These are phyloP conservation scores for Bolboschoenus planiculmis DNA, from an alignment of 176 grass and related monocot species.

Conservation along the genomic window DNA sequence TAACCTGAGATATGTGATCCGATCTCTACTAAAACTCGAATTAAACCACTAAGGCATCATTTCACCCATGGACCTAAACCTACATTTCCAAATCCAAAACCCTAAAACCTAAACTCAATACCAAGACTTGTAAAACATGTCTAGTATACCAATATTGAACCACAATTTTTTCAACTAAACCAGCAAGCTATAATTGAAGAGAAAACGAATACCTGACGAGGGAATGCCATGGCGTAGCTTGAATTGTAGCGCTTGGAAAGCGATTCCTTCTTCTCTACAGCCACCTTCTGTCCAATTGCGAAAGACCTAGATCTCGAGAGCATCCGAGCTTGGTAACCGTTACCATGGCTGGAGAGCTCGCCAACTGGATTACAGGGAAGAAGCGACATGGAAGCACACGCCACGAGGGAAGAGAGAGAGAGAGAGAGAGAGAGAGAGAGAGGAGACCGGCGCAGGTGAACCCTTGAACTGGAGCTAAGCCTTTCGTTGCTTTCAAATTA, in stretches of 20 bases:
- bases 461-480: background rate
- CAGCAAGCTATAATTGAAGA: background rate
- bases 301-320: background rate
- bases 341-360: slow-evolving; percentile 2
- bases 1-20: background rate
- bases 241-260: background rate
- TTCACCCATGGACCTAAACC: background rate
- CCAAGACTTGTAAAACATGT: background rate
- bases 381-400: background rate
- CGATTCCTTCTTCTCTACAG: background rate
- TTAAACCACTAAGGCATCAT: background rate
- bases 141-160: background rate
- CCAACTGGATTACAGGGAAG: slow-evolving; percentile 7
- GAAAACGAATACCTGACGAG: background rate
- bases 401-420: background rate
- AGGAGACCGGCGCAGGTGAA: background rate
- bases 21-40: background rate
- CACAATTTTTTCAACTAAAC: background rate
- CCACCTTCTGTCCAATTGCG: background rate
- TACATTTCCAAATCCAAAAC: slow-evolving; percentile 1
- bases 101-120: slow-evolving; percentile 5
- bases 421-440: background rate
- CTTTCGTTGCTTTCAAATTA: too few relatives aligned
- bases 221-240: background rate
- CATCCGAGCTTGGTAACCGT: background rate